Evolutionary conservation across 495 filamentous ascomycete species (phyloP), one percentile per base, ranked within the genome.

Genomic region (Hypoxylon cercidicola): DNA sequence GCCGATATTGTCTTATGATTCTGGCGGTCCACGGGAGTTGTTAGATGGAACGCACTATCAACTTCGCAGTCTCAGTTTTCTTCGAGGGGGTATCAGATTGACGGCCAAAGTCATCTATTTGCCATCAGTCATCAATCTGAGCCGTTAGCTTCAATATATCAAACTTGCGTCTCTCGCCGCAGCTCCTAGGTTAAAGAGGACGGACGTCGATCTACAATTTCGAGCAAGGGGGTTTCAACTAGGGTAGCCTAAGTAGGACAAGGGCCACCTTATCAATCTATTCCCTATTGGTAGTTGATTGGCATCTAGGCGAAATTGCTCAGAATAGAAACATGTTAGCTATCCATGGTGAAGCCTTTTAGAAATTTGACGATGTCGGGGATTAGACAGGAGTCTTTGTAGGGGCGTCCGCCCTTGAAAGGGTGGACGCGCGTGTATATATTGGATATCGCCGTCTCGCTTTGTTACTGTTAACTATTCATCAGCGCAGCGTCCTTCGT

Each of bases 121-220:
- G 35, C 30, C 43, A 45, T 53, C 25, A 23, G 32, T 62, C 39
- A 40, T 50, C 47, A 54, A 34, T 35, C 20, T 41, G 46, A 19
- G 25, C 25, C 25, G 25, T 54, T 34, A 63, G 64, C 64, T 54
- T 62, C 49, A 63, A n/a, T n/a, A 50, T 35, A 54, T 39, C 28
- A 54, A 55, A 19, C 44, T 37, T 13, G 50, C 25, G 23, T 37
- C 43, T 43, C 35, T 43, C 49, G 43, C 28, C 8, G 28, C 35
- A 35, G 32, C 23, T 35, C 45, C 37, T 0, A 46, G 34, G 41
- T 55, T 13, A 12, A 25, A 23, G 16, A 40, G 59, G 47, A 51
- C 51, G 34, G 53, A 57, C 58, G 54, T 59, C 49, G 64, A 68
- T 68, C 64, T 58, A 44, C 59, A 63, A 62, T 63, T 68, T 44